phyloP scores from a whole-genome alignment of 805 yeast species.

The Isabelozyma heimii region DNA sequence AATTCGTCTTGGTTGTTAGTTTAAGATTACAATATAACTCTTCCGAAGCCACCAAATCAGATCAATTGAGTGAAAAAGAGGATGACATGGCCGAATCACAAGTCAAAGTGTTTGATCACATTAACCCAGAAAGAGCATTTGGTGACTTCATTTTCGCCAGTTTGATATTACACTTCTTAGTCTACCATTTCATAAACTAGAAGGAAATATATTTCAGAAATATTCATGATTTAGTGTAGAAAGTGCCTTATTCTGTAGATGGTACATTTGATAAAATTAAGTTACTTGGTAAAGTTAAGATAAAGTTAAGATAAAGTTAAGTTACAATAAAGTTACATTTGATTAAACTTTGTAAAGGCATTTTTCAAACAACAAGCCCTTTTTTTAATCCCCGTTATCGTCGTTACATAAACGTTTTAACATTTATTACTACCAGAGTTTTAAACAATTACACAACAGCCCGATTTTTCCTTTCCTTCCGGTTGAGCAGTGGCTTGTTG shows the following conservation, averaged over 20 bases:
- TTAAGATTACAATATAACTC: conserved; percentile 66
- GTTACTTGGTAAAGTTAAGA: no score
- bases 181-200: conserved; percentile 86
- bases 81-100: conserved; percentile 5
- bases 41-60: conserved; percentile 8
- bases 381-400: no score
- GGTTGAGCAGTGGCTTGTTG: conserved; percentile 9
- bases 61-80: conserved; percentile 2
- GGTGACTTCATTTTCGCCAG: conserved; percentile 89
- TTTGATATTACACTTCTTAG: conserved; percentile 82
- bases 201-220: neutral
- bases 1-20: conserved; percentile 84
- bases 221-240: no score
- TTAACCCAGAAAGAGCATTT: conserved; percentile 58
- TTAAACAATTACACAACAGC: conserved; percentile 36
- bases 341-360: no score
- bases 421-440: neutral
- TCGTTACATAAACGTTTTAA: neutral
- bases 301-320: no score
- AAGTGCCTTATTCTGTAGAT: no score
- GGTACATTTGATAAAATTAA: no score
- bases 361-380: no score
- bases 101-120: conserved; percentile 11
- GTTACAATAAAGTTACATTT: no score
- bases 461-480: conserved; percentile 29